Evolutionary conservation across 306 rosid species (phyloP), one percentile per base, ranked within the genome.

Genomic region (Chamaecrista fasciculata): DNA sequence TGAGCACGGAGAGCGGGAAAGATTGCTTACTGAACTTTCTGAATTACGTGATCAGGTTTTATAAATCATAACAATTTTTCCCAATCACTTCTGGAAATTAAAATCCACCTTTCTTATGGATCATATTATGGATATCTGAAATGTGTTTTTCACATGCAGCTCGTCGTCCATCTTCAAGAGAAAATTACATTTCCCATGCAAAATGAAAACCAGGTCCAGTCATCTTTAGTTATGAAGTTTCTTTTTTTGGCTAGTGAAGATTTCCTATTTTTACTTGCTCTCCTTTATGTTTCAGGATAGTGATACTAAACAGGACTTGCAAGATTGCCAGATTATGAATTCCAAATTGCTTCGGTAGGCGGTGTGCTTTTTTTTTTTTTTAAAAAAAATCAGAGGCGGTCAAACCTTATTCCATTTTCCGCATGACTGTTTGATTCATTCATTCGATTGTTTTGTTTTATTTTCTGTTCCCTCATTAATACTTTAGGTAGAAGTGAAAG

Each of bases 1-100:
- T 55, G 89, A 85, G 74, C 82, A 79, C 29, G 97, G 97, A 69
- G 98, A 90, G 78, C 85, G 86, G 62, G 96, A 94, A 83, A 81
- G 78, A 50, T 77, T 94, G 83, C 62, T 85, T 76, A 66, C 82
- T 72, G 97, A 94, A 82, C 78, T 85, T 75, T 75, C 94, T 75
- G 89, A 90, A 72, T 75, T 94, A 65, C 92, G 89, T 19, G 87
- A 90, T 62, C 90, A 86, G 94, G 98, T 93, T 69, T 19, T 62
- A 25, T 51, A 42, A 62, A 69, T 44, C 57, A 65, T 57, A 11
- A 24, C 47, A 53, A 31, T 60, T 43, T 73, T 18, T 62, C 37
- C 47, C 36, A 42, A 61, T 42, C 36, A 67, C 62, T 67, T 20
- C 20, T 44, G 15, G 43, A 70, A 36, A 28, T 52, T 71, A 52